These are phyloP conservation scores for Candida boidinii DNA, from an alignment of 805 yeast species.

Conservation along the genomic window DNA sequence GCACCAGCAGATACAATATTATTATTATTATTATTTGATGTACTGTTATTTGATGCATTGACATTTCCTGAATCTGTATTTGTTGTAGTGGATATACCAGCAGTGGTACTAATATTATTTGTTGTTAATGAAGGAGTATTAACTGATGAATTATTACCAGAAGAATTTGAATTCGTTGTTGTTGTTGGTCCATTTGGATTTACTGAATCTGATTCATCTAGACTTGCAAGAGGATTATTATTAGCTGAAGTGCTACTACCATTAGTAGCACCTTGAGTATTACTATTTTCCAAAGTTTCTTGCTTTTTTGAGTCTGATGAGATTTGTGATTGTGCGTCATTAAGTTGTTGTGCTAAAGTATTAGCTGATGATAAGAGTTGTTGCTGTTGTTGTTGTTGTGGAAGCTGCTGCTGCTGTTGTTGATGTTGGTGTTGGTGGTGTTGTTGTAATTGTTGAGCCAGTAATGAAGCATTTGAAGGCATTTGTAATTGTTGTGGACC, in stretches of 20 bases:
- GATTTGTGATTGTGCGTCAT: background rate
- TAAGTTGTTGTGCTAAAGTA: constrained; percentile 7
- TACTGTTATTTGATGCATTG: constrained; percentile 6
- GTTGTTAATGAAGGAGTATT: background rate
- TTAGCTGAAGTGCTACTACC: too few species aligned
- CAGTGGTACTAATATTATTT: constrained; percentile 7
- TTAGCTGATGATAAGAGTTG: constrained; percentile 7
- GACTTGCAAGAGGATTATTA: too few species aligned
- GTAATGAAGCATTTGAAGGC: constrained; percentile 12
- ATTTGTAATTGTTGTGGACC: constrained; percentile 3
- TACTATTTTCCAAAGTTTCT: too few species aligned
- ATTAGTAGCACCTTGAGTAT: too few species aligned
- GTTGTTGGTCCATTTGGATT: too few species aligned
- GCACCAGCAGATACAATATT: too few species aligned
- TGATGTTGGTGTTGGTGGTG: constrained; percentile 4
- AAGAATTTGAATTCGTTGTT: constrained; percentile 9
- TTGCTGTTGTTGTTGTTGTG: constrained; percentile 11
- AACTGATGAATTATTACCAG: constrained; percentile 7
- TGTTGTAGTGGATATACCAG: constrained; percentile 12
- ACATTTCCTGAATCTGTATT: constrained; percentile 3
- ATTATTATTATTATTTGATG: constrained; percentile 1
- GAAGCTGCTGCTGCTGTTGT: constrained; percentile 7
- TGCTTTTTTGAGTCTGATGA: background rate
- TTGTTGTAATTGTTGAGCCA: constrained; percentile 16
- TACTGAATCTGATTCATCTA: too few species aligned